Evolutionary conservation across 2,329 filamentous ascomycete genomes (phyloP).

Genomic region (Talaromyces islandicus): DNA sequence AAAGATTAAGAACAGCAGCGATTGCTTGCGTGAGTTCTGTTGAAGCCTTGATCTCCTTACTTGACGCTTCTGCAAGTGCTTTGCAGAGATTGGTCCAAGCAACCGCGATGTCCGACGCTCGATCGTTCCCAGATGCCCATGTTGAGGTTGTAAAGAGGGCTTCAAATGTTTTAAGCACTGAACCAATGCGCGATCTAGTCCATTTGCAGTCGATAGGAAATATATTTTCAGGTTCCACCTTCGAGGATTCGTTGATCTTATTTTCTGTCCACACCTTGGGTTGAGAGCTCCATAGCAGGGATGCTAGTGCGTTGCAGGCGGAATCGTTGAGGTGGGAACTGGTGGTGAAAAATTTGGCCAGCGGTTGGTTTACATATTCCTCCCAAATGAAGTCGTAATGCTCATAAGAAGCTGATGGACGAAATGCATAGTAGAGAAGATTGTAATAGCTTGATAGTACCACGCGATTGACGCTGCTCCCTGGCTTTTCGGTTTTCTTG

Average conservation of each 20-base stretch:
- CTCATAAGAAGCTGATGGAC: conserved; percentile 59
- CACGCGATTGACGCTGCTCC: conserved; percentile 46
- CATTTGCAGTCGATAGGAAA: conserved; percentile 79
- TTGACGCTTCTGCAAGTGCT: conserved; percentile 55
- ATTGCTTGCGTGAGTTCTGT: conserved; percentile 76
- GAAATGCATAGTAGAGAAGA: conserved; percentile 75
- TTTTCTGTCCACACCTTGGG: conserved; percentile 67
- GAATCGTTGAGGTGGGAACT: conserved; percentile 50
- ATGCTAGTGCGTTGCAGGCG: conserved; percentile 65
- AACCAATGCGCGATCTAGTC: conserved; percentile 65
- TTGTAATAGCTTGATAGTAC: conserved; percentile 70
- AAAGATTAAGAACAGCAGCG: conserved; percentile 61
- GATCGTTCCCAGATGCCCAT: conserved; percentile 41
- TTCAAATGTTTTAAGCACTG: conserved; percentile 59
- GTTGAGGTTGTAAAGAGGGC: conserved; percentile 46
- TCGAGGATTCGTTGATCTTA: conserved; percentile 56
- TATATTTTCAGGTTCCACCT: conserved; percentile 66
- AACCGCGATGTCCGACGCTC: conserved; percentile 45
- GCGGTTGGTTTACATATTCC: conserved; percentile 60
- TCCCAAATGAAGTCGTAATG: conserved; percentile 76
- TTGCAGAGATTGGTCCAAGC: conserved; percentile 58
- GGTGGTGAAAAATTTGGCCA: conserved; percentile 51
- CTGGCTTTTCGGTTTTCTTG: conserved; percentile 49
- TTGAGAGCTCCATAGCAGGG: conserved; percentile 51
- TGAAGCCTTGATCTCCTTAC: conserved; percentile 86